A percentile compares a stretch with the other conserved stretches of the same genome.
Evolutionary conservation across 768 basidiomycete genomes (phyloP).

Genomic region (Brasilioporus rufonigricans): DNA sequence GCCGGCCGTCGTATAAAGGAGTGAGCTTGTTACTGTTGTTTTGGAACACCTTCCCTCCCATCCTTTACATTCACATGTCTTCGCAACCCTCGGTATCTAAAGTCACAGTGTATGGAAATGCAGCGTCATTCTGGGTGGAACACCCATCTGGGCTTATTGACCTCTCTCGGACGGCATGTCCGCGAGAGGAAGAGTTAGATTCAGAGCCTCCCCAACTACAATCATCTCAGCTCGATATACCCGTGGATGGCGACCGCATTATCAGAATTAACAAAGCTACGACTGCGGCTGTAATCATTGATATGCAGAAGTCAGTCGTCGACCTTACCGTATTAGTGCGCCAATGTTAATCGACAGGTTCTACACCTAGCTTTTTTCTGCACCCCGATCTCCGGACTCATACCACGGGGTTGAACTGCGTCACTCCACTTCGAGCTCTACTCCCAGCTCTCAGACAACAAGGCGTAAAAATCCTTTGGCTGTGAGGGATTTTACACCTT

Average conservation of each 20-base stretch:
- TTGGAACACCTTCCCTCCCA: not conserved
- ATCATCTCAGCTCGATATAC: slow-evolving; percentile 49
- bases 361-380: too few species aligned
- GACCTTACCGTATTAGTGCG: not conserved
- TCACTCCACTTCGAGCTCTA: slow-evolving; percentile 39
- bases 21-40: not conserved
- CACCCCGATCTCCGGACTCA: too few species aligned
- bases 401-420: not conserved
- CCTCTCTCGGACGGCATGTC: slow-evolving; percentile 48
- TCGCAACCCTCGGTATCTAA: slow-evolving; percentile 43
- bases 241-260: slow-evolving; percentile 48
- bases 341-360: too few species aligned
- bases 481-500: slow-evolving; percentile 44
- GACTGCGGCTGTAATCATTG: slow-evolving; percentile 61
- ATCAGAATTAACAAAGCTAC: slow-evolving; percentile 49
- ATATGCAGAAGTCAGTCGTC: slow-evolving; percentile 68
- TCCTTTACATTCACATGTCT: slow-evolving; percentile 34
- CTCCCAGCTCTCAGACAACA: slow-evolving; percentile 47
- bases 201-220: slow-evolving; percentile 31
- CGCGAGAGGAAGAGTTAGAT: slow-evolving; percentile 24
- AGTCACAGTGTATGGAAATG: slow-evolving; percentile 54
- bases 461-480: slow-evolving; percentile 68
- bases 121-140: slow-evolving; percentile 62
- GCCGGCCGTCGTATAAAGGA: slow-evolving; percentile 3
- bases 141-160: slow-evolving; percentile 65